phyloP scores from a whole-genome alignment of 1,284 basidiomycete species.

The Cryptococcus sp. region DNA sequence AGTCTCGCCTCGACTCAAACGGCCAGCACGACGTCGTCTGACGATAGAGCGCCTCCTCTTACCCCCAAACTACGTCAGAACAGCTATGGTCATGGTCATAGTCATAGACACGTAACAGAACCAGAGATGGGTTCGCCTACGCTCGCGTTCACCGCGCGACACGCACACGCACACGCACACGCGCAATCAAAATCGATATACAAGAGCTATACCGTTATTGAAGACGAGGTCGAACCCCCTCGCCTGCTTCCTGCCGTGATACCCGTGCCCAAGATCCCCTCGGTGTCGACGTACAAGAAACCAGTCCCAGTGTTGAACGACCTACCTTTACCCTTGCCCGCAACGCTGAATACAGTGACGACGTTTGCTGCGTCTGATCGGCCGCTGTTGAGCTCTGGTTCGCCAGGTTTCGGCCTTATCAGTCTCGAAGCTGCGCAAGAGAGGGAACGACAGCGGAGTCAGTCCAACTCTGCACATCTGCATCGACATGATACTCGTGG shows the following conservation, averaged over 20 bases:
- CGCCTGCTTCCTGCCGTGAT: constrained; percentile 3
- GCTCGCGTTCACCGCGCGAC: neutral
- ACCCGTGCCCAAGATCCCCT: neutral
- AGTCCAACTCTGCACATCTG: no score
- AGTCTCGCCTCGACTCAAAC: constrained; percentile 11
- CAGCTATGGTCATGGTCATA: neutral
- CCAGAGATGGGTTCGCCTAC: constrained; percentile 1
- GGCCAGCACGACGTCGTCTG: constrained; percentile 4
- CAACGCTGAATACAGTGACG: neutral
- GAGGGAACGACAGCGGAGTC: constrained; percentile 11
- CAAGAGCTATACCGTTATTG: neutral
- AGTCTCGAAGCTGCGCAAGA: constrained; percentile 26
- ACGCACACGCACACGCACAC: constrained; percentile 3
- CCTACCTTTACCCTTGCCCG: neutral
- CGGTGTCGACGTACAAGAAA: constrained; percentile 4
- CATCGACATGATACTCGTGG: no score
- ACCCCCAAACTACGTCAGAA: constrained; percentile 14
- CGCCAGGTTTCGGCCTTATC: constrained; percentile 27
- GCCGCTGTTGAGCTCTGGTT: constrained; percentile 24
- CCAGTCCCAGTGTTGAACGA: neutral
- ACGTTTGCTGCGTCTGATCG: constrained; percentile 11
- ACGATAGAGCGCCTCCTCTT: constrained; percentile 4
- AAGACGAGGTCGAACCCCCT: neutral
- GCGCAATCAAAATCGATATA: neutral
- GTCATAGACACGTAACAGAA: neutral